phyloP scores from a whole-genome alignment of 1,139 yeast genomes.

The Yamadazyma sp. region DNA sequence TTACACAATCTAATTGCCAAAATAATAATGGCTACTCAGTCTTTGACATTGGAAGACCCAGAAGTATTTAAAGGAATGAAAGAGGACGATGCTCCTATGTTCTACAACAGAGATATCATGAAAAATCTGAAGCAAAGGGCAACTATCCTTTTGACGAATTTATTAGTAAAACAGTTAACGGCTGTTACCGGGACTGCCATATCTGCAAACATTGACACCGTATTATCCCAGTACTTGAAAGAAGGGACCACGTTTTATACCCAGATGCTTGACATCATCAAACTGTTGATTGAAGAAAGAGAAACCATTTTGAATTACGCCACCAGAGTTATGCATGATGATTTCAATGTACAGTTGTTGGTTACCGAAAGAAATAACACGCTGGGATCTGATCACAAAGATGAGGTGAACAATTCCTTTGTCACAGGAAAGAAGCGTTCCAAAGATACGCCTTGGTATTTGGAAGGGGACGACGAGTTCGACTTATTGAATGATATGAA shows the following conservation, averaged over 20 bases:
- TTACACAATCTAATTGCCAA: slow-evolving; percentile 64
- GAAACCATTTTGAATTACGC: slow-evolving; percentile 70
- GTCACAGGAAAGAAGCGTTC: slow-evolving; percentile 36
- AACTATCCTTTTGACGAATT: slow-evolving; percentile 45
- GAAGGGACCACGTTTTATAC: slow-evolving; percentile 47
- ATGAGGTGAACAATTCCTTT: slow-evolving; percentile 35
- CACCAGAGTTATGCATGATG: slow-evolving; percentile 75
- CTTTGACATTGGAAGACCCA: slow-evolving; percentile 70
- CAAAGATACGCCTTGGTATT: slow-evolving; percentile 69
- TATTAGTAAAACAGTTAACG: slow-evolving; percentile 45
- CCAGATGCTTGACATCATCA: slow-evolving; percentile 45
- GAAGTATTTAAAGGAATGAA: slow-evolving; percentile 65
- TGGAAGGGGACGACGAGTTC: slow-evolving; percentile 75
- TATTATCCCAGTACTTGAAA: slow-evolving; percentile 44
- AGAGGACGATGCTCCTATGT: slow-evolving; percentile 49
- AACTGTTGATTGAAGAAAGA: slow-evolving; percentile 66
- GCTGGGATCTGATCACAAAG: slow-evolving; percentile 32
- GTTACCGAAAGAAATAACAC: slow-evolving; percentile 64
- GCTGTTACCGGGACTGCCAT: slow-evolving; percentile 44
- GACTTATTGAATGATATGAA: slow-evolving; percentile 71
- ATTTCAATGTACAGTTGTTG: slow-evolving; percentile 60
- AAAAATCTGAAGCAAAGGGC: slow-evolving; percentile 51
- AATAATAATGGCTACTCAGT: slow-evolving; percentile 67
- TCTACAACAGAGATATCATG: slow-evolving; percentile 40
- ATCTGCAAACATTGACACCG: slow-evolving; percentile 49